A percentile compares a stretch with the other conserved stretches of the same genome.
These are phyloP conservation scores for Venturia asperata DNA, from an alignment of 2,329 filamentous ascomycete genomes.

Conservation along the genomic window DNA sequence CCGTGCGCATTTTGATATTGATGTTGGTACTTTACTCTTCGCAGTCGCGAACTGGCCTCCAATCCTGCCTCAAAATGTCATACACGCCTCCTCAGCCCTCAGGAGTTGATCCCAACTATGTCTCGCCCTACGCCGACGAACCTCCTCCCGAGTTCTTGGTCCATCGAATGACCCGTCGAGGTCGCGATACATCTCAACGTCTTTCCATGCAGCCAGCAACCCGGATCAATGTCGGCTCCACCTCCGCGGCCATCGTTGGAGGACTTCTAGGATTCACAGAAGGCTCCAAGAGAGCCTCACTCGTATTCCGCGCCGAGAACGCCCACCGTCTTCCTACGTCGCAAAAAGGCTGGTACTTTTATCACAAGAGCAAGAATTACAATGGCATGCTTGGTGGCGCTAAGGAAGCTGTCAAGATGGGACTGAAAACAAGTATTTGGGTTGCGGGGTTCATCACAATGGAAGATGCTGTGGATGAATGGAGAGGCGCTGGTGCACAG, in stretches of 20 bases:
- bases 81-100: slow-evolving; percentile 6
- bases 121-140: slow-evolving; percentile 8
- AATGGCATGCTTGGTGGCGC: slow-evolving; percentile 68
- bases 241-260: slow-evolving; percentile 60
- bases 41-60: neutral
- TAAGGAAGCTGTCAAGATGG: slow-evolving; percentile 71
- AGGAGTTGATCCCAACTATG: slow-evolving; percentile 1
- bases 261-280: slow-evolving; percentile 63
- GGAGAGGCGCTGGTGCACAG: slow-evolving; percentile 36
- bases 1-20: neutral
- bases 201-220: slow-evolving; percentile 57
- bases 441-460: slow-evolving; percentile 69
- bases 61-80: neutral
- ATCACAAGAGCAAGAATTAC: slow-evolving; percentile 97
- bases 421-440: slow-evolving; percentile 62
- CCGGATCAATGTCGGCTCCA: slow-evolving; percentile 59
- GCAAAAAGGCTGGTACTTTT: slow-evolving; percentile 90
- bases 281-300: slow-evolving; percentile 64
- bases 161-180: slow-evolving; percentile 14
- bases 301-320: slow-evolving; percentile 91
- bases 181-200: slow-evolving; percentile 28
- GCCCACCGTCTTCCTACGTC: slow-evolving; percentile 83
- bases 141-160: slow-evolving; percentile 6
- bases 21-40: too few species aligned
- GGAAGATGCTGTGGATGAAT: slow-evolving; percentile 78